Conservation (phyloP, 1,284 basidiomycete genomes). For the Anthracocystis walkeri region DNA sequence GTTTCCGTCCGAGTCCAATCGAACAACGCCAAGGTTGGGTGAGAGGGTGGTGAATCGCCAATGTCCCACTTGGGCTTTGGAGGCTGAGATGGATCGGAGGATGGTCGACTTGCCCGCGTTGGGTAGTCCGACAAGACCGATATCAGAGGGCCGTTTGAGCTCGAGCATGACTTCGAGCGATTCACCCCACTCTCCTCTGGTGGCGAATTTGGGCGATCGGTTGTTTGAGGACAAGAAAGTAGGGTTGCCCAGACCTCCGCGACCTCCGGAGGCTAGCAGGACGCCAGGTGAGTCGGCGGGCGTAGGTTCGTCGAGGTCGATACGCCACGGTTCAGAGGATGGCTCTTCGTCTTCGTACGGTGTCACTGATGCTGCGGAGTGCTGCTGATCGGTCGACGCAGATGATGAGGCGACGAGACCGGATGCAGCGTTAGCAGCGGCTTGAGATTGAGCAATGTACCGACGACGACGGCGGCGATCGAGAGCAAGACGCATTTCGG, state of each 20-base stretch:
- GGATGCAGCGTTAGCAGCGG: constrained; percentile 11
- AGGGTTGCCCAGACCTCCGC: constrained; percentile 89
- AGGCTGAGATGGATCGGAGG: constrained; percentile 87
- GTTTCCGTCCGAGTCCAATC: constrained; percentile 77
- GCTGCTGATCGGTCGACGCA: constrained; percentile 25
- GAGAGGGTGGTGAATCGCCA: constrained; percentile 96
- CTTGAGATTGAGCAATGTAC: constrained; percentile 20
- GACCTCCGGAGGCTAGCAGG: constrained; percentile 76
- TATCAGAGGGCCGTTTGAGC: constrained; percentile 91
- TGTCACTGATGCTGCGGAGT: constrained; percentile 48
- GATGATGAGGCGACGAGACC: constrained; percentile 7
- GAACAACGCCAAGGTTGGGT: constrained; percentile 91
- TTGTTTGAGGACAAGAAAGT: constrained; percentile 77
- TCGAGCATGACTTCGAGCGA: constrained; percentile 87
- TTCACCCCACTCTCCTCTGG: constrained; percentile 81
- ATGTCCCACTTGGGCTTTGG: constrained; percentile 83
- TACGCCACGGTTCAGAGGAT: constrained; percentile 33
- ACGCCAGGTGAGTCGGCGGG: constrained; percentile 55
- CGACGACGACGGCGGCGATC: constrained; percentile 50
- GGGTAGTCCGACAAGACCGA: constrained; percentile 94
- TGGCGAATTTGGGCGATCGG: constrained; percentile 71
- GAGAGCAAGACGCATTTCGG: constrained; percentile 58
- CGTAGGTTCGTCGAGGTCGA: constrained; percentile 60
- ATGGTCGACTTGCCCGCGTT: constrained; percentile 86
- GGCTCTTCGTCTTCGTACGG: constrained; percentile 33